Evolutionary conservation across 768 basidiomycete species (phyloP).

Genomic region (Chalciporus piperatus): DNA sequence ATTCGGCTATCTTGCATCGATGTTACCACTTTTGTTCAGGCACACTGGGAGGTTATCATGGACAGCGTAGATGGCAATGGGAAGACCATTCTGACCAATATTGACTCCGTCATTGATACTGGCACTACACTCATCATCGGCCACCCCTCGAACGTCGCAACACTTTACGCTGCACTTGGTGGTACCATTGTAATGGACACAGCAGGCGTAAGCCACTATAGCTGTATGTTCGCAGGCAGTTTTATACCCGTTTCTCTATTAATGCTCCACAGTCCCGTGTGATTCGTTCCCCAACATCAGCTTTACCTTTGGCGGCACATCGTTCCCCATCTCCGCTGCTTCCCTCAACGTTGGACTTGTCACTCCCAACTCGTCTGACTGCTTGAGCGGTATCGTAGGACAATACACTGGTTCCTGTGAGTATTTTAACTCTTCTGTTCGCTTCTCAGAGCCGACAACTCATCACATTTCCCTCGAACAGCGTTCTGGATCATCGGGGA

Average conservation of each 20-base stretch:
- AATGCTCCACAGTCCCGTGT: conserved; percentile 22
- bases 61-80: not conserved
- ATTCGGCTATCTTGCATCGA: not conserved
- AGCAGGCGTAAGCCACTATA: no score
- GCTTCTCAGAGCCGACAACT: no score
- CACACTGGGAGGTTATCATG: not conserved
- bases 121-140: conserved; percentile 12
- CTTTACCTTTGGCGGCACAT: conserved; percentile 35
- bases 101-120: conserved; percentile 5
- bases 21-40: conserved; percentile 2
- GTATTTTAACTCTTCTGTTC: not conserved
- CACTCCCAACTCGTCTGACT: conserved; percentile 18
- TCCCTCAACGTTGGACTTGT: conserved; percentile 38
- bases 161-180: no score
- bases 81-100: not conserved
- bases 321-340: conserved; percentile 29
- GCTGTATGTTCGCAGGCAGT: conserved; percentile 4
- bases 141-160: not conserved
- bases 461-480: not conserved
- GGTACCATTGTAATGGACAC: no score
- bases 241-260: not conserved
- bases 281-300: conserved; percentile 22
- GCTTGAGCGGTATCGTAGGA: conserved; percentile 29
- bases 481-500: conserved; percentile 17
- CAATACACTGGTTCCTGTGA: not conserved